These are phyloP conservation scores for Ophiostoma quercus DNA, from an alignment of 2,329 filamentous ascomycete genomes.

Conservation along the genomic window DNA sequence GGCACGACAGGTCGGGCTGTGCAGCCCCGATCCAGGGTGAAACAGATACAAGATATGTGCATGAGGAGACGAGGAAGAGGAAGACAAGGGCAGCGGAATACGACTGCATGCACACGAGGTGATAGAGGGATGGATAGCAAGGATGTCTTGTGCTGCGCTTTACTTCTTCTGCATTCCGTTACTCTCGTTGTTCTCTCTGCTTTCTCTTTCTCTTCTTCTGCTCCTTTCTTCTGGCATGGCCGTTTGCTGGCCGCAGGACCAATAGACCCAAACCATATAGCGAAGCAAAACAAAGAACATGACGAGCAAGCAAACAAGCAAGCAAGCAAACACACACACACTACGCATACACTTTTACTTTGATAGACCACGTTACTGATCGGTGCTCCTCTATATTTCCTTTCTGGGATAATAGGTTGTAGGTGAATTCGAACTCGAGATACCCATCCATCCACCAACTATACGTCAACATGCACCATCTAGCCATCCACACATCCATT, in stretches of 20 bases:
- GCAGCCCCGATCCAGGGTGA: neutral
- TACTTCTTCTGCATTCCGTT: neutral
- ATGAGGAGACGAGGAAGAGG: neutral
- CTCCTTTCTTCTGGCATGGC: constrained; percentile 17
- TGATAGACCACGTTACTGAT: constrained; percentile 31
- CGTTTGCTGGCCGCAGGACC: constrained; percentile 11
- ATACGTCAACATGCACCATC: neutral
- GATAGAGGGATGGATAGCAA: constrained; percentile 15
- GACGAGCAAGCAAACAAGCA: constrained; percentile 14
- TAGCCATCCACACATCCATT: neutral
- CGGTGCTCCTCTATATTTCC: constrained; percentile 26
- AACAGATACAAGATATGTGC: constrained; percentile 1
- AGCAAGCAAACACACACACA: neutral
- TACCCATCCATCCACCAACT: constrained; percentile 10
- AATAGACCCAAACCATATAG: constrained; percentile 26
- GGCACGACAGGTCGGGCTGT: constrained; percentile 10
- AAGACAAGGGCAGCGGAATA: neutral
- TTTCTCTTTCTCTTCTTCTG: constrained; percentile 17
- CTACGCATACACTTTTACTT: neutral
- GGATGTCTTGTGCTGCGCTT: neutral
- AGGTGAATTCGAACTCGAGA: constrained; percentile 21
- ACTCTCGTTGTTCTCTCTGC: neutral
- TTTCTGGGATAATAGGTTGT: constrained; percentile 32
- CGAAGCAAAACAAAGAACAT: constrained; percentile 21
- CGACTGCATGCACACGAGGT: constrained; percentile 17